These are phyloP conservation scores for Lentinus polychrous DNA, from an alignment of 1,284 basidiomycete genomes.

Conservation along the genomic window DNA sequence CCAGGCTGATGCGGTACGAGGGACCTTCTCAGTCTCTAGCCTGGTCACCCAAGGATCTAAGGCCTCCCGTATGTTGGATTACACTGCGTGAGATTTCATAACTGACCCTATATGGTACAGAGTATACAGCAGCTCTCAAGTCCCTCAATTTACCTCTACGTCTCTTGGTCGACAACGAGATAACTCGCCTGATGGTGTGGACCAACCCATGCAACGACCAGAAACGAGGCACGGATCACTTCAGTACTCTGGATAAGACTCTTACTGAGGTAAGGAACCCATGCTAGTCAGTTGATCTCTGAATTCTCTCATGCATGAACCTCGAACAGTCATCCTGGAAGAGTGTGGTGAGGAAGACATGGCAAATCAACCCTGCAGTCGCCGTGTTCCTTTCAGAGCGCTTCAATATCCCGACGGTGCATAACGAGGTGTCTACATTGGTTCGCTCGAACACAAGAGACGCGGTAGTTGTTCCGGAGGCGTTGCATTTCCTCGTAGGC, in stretches of 20 bases:
- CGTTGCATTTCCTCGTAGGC: constrained; percentile 75
- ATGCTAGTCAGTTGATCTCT: constrained; percentile 8
- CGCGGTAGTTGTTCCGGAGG: constrained; percentile 74
- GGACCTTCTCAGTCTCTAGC: constrained; percentile 64
- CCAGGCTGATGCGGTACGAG: constrained; percentile 66
- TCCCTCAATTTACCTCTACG: constrained; percentile 70
- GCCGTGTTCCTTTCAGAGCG: constrained; percentile 82
- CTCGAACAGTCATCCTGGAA: constrained; percentile 60
- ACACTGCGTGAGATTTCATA: constrained; percentile 2
- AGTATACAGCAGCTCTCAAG: constrained; percentile 39
- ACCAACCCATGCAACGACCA: constrained; percentile 79
- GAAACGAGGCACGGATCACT: constrained; percentile 58
- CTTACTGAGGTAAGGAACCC: constrained; percentile 47
- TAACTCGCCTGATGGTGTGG: constrained; percentile 86
- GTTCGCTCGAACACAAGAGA: constrained; percentile 70
- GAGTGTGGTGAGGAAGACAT: constrained; percentile 63
- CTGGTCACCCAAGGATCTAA: constrained; percentile 42
- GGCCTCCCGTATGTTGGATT: constrained; percentile 35
- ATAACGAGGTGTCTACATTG: constrained; percentile 68
- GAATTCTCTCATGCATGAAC: background rate
- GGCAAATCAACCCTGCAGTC: constrained; percentile 81
- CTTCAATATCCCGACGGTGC: constrained; percentile 64
- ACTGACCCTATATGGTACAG: constrained; percentile 26
- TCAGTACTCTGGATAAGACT: constrained; percentile 48
- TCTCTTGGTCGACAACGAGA: constrained; percentile 87